These are phyloP conservation scores for Neurospora tetrasperma DNA, from an alignment of 495 filamentous ascomycete species.

Conservation along the genomic window DNA sequence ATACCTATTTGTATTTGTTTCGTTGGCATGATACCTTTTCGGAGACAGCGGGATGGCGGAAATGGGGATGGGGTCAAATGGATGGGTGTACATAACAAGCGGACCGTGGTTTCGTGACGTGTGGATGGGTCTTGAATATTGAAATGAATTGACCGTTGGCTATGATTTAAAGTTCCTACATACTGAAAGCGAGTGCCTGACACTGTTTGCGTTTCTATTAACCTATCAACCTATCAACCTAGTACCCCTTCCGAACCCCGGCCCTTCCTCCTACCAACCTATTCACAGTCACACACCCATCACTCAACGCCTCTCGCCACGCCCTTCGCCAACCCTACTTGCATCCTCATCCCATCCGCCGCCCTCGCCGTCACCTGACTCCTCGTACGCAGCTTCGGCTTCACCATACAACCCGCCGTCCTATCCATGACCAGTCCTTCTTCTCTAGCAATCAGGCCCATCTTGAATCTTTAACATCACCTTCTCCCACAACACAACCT, in stretches of 20 bases:
- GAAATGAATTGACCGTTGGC: too few relatives aligned
- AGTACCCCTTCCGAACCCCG: too few relatives aligned
- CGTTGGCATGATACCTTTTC: neutral
- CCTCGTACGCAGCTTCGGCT: constrained; percentile 33
- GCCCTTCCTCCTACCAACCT: neutral
- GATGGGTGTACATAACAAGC: neutral
- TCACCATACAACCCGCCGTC: constrained; percentile 32
- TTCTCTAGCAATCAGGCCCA: constrained; percentile 7
- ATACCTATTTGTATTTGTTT: constrained; percentile 1
- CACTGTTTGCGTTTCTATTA: too few relatives aligned
- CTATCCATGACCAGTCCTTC: constrained; percentile 19
- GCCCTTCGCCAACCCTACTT: constrained; percentile 11
- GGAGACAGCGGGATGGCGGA: neutral
- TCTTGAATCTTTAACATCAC: neutral
- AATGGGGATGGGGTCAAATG: neutral
- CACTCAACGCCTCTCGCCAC: neutral
- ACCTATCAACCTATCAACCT: too few relatives aligned
- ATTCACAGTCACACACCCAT: neutral
- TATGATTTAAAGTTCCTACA: too few relatives aligned
- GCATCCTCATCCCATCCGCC: constrained; percentile 27
- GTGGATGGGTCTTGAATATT: too few relatives aligned
- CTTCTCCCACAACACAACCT: constrained; percentile 35
- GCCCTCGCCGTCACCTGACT: constrained; percentile 28
- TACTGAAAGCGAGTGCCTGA: too few relatives aligned
- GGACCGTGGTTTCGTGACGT: too few relatives aligned